Percentiles rank a stretch among this genome's conserved stretches.
Evolutionary conservation across 78 protist species (phyloP).

Genomic region (Chrysochromulina tobinii): DNA sequence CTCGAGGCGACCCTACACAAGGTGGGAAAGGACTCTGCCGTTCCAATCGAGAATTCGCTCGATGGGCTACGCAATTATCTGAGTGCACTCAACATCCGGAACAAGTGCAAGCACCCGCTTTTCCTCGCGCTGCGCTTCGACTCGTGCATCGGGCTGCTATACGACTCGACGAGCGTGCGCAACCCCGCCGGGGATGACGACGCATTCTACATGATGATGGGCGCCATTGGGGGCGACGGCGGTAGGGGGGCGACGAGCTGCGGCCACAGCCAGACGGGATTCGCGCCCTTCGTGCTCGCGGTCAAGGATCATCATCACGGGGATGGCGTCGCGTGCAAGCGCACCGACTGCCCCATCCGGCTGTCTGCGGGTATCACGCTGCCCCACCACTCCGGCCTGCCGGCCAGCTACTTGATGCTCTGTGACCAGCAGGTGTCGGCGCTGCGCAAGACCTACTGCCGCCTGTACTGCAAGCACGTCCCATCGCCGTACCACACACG

Average conservation of each 20-base stretch:
- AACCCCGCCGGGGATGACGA: neutral
- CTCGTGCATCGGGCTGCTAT: neutral
- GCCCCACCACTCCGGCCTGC: neutral
- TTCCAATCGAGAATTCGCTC: neutral
- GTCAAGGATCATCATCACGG: neutral
- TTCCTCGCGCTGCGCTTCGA: conserved; percentile 3
- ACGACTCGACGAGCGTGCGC: neutral
- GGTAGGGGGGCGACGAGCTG: too few relatives aligned
- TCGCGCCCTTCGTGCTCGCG: neutral
- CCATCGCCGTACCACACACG: neutral
- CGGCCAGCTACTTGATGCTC: neutral
- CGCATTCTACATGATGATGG: neutral
- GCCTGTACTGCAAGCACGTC: neutral
- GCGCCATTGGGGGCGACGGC: too few relatives aligned
- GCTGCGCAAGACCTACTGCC: neutral
- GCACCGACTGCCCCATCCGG: neutral
- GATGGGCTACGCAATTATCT: neutral
- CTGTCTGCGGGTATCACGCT: neutral
- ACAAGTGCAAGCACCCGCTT: conserved; percentile 29
- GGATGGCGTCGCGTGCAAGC: neutral
- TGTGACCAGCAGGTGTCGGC: neutral
- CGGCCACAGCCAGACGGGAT: neutral
- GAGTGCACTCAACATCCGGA: conserved; percentile 5
- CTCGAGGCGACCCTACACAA: neutral
- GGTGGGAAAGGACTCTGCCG: neutral